A percentile compares a stretch with the other conserved stretches of the same genome.
These are phyloP conservation scores for Aspergillus carlsbadensis DNA, from an alignment of 495 filamentous ascomycete genomes.

Conservation along the genomic window DNA sequence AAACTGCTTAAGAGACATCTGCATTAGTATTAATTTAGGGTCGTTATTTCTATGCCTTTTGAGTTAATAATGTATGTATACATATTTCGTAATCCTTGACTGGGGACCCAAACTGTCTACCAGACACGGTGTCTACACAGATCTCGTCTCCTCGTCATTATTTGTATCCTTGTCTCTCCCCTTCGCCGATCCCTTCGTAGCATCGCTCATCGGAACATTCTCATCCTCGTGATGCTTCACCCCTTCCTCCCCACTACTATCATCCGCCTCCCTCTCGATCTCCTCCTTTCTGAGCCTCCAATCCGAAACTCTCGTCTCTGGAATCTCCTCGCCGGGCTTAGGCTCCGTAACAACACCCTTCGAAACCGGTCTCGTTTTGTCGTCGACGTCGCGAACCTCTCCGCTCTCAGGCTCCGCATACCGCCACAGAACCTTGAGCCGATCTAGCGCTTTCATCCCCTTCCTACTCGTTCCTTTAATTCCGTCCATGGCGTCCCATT, in stretches of 20 bases:
- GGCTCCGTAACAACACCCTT: conserved; percentile 57
- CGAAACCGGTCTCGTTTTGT: conserved; percentile 10
- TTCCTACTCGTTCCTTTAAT: conserved; percentile 79
- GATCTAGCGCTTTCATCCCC: conserved; percentile 78
- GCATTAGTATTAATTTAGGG: too few relatives aligned
- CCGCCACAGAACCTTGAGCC: conserved; percentile 84
- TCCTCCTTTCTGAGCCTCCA: conserved; percentile 54
- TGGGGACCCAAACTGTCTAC: too few relatives aligned
- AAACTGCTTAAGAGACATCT: too few relatives aligned
- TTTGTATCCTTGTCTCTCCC: background rate
- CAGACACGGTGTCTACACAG: background rate
- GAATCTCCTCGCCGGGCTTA: conserved; percentile 59
- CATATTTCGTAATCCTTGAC: too few relatives aligned
- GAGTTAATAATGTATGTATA: too few relatives aligned
- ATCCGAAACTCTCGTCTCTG: conserved; percentile 65
- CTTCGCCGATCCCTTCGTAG: background rate
- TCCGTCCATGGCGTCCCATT: conserved; percentile 68
- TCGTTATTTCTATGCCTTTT: too few relatives aligned
- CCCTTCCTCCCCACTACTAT: conserved; percentile 10
- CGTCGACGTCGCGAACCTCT: conserved; percentile 17
- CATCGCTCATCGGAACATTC: conserved; percentile 9
- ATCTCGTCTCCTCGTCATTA: background rate
- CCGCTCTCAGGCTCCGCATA: conserved; percentile 23
- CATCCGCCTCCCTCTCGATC: conserved; percentile 26
- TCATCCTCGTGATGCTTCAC: conserved; percentile 4